These are phyloP conservation scores for Suillus subaureus DNA, from an alignment of 768 basidiomycete species.

Conservation along the genomic window DNA sequence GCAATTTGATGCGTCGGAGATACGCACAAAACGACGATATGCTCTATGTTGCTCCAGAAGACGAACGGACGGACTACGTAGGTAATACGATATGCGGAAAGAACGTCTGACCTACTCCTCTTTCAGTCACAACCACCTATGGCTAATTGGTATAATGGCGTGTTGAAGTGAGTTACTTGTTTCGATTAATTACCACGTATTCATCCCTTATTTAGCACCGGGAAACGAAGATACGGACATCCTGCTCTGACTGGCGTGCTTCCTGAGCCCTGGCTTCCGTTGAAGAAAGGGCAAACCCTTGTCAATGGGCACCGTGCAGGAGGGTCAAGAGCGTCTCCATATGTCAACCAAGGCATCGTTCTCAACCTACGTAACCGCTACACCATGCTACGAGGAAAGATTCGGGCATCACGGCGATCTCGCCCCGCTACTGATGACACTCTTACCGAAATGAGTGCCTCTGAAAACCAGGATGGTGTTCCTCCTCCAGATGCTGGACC, in stretches of 20 bases:
- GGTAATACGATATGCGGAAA: slow-evolving; percentile 18
- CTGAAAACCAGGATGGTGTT: slow-evolving; percentile 2
- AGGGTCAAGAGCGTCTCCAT: slow-evolving; percentile 39
- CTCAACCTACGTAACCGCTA: slow-evolving; percentile 78
- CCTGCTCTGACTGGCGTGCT: slow-evolving; percentile 93
- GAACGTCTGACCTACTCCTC: not conserved
- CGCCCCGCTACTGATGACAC: slow-evolving; percentile 11
- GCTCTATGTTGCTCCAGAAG: slow-evolving; percentile 93
- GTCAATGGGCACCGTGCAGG: slow-evolving; percentile 51
- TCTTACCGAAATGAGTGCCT: slow-evolving; percentile 9
- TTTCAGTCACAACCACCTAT: slow-evolving; percentile 91
- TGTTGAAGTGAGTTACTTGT: slow-evolving; percentile 68
- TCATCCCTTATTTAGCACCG: slow-evolving; percentile 59
- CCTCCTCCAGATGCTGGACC: slow-evolving; percentile 26
- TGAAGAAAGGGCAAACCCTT: slow-evolving; percentile 79
- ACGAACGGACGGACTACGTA: slow-evolving; percentile 89
- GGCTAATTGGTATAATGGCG: slow-evolving; percentile 92
- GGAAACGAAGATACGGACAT: slow-evolving; percentile 91
- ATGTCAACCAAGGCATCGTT: slow-evolving; percentile 69
- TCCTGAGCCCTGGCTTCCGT: slow-evolving; percentile 92
- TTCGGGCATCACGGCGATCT: slow-evolving; percentile 15
- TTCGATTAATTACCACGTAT: not conserved
- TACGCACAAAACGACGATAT: slow-evolving; percentile 96
- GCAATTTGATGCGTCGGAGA: slow-evolving; percentile 81
- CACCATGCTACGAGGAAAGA: slow-evolving; percentile 48